Conservation (phyloP, 1,284 basidiomycete genomes). For the Sporisorium graminicola region DNA sequence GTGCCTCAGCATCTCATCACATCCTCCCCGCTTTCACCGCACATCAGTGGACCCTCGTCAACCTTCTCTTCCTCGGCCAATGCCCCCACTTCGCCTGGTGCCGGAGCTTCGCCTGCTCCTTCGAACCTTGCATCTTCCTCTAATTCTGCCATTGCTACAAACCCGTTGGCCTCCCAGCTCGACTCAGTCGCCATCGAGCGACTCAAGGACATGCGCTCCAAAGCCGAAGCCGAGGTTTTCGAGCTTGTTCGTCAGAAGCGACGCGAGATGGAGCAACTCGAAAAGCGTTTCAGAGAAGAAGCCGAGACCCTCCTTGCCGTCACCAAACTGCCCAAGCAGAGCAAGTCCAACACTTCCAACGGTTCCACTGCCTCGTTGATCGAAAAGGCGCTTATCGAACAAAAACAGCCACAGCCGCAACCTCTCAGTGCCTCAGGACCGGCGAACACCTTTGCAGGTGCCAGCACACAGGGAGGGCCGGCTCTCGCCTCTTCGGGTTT, state of each 20-base stretch:
- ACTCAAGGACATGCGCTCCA: conserved; percentile 49
- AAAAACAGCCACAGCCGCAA: conserved; percentile 17
- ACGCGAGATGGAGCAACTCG: conserved; percentile 52
- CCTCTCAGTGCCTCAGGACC: conserved; percentile 5
- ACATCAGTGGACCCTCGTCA: conserved; percentile 11
- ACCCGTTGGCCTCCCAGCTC: conserved; percentile 41
- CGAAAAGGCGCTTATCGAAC: conserved; percentile 25
- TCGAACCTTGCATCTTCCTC: not conserved
- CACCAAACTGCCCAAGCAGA: conserved; percentile 24
- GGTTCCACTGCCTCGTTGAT: conserved; percentile 27
- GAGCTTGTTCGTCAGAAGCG: conserved; percentile 53
- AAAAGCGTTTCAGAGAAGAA: conserved; percentile 46
- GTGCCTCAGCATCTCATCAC: conserved; percentile 52
- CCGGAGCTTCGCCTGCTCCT: conserved; percentile 12
- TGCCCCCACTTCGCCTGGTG: conserved; percentile 17
- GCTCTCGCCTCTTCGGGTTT: not conserved
- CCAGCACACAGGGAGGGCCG: not conserved
- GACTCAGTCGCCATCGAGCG: conserved; percentile 50
- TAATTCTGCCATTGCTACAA: not conserved
- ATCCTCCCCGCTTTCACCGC: conserved; percentile 41
- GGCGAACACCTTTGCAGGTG: conserved; percentile 1
- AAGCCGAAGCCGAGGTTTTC: conserved; percentile 54
- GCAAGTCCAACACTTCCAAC: conserved; percentile 13
- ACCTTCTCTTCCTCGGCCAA: conserved; percentile 5
- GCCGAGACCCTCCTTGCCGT: conserved; percentile 47